Evolutionary conservation across 345 rosid species (phyloP).

Genomic region (Euphorbia pulcherrima): DNA sequence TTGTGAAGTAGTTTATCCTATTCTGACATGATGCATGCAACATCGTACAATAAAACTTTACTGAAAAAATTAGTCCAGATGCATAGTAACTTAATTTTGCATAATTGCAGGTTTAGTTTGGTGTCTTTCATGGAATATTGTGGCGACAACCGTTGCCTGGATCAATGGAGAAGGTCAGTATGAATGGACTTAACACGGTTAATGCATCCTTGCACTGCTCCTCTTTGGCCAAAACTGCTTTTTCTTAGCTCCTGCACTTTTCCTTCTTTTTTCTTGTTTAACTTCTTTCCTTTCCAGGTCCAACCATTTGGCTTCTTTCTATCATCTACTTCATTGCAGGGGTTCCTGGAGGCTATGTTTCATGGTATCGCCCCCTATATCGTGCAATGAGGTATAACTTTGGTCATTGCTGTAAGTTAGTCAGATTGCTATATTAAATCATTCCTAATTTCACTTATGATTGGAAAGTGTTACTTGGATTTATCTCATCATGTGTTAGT

Average conservation of each 20-base stretch:
- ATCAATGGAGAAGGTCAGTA: slow-evolving; percentile 78
- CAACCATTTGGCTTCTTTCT: slow-evolving; percentile 92
- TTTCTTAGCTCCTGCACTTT: slow-evolving; percentile 57
- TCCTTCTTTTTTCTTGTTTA: slow-evolving; percentile 44
- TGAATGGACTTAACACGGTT: slow-evolving; percentile 1
- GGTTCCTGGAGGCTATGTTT: slow-evolving; percentile 79
- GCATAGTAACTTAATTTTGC: slow-evolving; percentile 11
- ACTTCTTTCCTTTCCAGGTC: slow-evolving; percentile 44
- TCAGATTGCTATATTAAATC: not conserved
- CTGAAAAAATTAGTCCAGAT: slow-evolving; percentile 4
- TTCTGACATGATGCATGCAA: slow-evolving; percentile 2
- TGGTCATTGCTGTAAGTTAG: not conserved
- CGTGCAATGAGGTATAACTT: slow-evolving; percentile 82
- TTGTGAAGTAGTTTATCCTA: not conserved
- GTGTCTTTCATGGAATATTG: slow-evolving; percentile 83
- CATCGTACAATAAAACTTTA: not conserved
- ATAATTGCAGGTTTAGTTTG: slow-evolving; percentile 58
- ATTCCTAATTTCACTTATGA: slow-evolving; percentile 1
- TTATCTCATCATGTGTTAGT: no score
- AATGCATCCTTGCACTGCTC: slow-evolving; percentile 2
- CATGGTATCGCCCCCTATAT: slow-evolving; percentile 96
- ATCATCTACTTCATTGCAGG: slow-evolving; percentile 84
- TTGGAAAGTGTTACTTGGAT: slow-evolving; percentile 5
- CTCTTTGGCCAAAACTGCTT: slow-evolving; percentile 15
- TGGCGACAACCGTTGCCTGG: slow-evolving; percentile 88